Base-by-base conservation (phyloP, 164 flowering plant genomes). In the Chimonanthus salicifolius region DNA sequence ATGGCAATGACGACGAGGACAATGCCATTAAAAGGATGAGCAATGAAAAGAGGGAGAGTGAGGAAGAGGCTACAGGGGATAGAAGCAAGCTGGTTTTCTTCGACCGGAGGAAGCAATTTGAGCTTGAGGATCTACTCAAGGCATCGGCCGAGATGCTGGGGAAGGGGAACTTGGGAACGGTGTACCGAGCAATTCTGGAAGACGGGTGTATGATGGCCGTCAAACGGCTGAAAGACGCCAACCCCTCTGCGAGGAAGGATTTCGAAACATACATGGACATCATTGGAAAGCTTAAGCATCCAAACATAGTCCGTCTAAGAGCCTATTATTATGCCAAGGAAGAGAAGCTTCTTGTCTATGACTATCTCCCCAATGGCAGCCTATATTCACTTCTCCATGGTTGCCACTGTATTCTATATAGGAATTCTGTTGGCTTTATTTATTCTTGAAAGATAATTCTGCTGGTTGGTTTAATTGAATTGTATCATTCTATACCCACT, bases 71-170 rank as follows among this genome's bases (percentile, higher is more conserved):
- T 5, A 88, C 82, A 1, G 86, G 89, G 15, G 94, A 92, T 62
- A 71, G 85, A 69, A 90, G 97, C 78, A 93, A 82, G 85, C 87
- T 95, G 5, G 98, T 93, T 83, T 93, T 95, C 64, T 93, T 84
- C 54, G 97, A 91, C 11, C 74, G 85, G 75, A 89, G 78, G 80
- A 90, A 85, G 80, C 88, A 85, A 72, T 95, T 95, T 72, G 97
- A 90, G 85, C 85, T 95, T 18, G 99, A 95, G 76, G 99, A 95
- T 71, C 74, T 95, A 89, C 83, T 95, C 64, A 69, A 88, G 47
- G 99, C 99, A 0, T 95, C 99, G 58, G 99, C 98, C 48, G 99
- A 93, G 82, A 92, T 95, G 98, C 84, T 95, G 54, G 99, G 98
- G 68, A 95, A 95, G 76, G 99, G 99, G 45, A 88, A 89, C 72